Conservation (phyloP, 2,329 filamentous ascomycete species). For the Zymoseptoria passerinii region DNA sequence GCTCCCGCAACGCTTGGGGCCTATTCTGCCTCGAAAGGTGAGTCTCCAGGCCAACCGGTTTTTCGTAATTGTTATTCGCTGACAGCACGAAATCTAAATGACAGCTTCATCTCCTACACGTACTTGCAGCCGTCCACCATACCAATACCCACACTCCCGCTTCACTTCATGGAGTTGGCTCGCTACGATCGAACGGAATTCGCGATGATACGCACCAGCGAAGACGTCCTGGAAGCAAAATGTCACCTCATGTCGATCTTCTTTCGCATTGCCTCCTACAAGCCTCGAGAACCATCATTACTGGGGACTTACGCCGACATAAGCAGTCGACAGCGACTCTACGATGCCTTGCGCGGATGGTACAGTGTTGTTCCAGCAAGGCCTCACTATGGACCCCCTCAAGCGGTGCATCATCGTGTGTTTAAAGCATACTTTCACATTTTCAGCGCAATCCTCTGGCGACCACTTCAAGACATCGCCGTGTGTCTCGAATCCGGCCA, state of each 20-base stretch:
- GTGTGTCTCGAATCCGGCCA: background rate
- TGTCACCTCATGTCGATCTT: background rate
- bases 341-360: background rate
- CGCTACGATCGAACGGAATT: background rate
- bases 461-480: background rate
- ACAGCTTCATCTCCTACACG: background rate
- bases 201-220: background rate
- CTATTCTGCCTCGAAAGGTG: background rate
- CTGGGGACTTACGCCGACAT: background rate
- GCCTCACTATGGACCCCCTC: background rate
- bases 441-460: background rate
- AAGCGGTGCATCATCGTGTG: background rate
- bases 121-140: background rate
- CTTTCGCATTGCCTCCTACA: constrained; percentile 1
- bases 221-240: background rate
- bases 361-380: background rate
- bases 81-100: background rate
- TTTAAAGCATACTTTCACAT: background rate
- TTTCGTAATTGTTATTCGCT: background rate
- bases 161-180: background rate
- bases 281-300: background rate
- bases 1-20: background rate
- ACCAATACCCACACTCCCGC: background rate
- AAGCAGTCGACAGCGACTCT: background rate
- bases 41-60: background rate